These are phyloP conservation scores for Dysphania ambrosioides DNA, from an alignment of 148 eudicot genomes.

Conservation along the genomic window DNA sequence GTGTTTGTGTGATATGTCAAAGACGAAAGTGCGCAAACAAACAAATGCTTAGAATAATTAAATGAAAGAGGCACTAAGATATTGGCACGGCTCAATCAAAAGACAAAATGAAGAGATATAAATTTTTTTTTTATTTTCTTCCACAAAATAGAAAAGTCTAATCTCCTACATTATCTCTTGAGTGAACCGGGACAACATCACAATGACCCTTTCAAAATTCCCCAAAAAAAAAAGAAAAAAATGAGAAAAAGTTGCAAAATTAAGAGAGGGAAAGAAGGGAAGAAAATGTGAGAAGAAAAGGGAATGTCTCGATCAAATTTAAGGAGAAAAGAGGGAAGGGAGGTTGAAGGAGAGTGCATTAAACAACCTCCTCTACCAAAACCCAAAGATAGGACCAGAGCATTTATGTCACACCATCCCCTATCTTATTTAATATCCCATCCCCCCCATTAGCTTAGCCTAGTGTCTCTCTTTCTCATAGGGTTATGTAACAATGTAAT, in stretches of 20 bases:
- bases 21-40: background rate
- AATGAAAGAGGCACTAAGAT: constrained; percentile 44
- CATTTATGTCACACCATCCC: constrained; percentile 26
- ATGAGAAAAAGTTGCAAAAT: background rate
- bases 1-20: background rate
- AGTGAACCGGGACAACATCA: constrained; percentile 56
- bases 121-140: background rate
- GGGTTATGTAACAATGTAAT: background rate
- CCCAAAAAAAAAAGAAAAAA: background rate
- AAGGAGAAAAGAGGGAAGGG: constrained; percentile 24
- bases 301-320: constrained; percentile 32
- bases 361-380: constrained; percentile 27
- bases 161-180: constrained; percentile 21
- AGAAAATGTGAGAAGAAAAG: constrained; percentile 9
- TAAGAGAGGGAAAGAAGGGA: background rate
- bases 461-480: background rate
- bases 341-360: constrained; percentile 15
- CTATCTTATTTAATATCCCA: background rate
- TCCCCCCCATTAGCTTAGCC: background rate
- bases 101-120: constrained; percentile 1
- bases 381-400: constrained; percentile 23
- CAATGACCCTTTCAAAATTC: constrained; percentile 32
- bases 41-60: background rate
- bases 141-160: background rate
- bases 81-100: constrained; percentile 60